Conservation (phyloP, 1,284 basidiomycete genomes). For the Fomitopsis schrenkii region DNA sequence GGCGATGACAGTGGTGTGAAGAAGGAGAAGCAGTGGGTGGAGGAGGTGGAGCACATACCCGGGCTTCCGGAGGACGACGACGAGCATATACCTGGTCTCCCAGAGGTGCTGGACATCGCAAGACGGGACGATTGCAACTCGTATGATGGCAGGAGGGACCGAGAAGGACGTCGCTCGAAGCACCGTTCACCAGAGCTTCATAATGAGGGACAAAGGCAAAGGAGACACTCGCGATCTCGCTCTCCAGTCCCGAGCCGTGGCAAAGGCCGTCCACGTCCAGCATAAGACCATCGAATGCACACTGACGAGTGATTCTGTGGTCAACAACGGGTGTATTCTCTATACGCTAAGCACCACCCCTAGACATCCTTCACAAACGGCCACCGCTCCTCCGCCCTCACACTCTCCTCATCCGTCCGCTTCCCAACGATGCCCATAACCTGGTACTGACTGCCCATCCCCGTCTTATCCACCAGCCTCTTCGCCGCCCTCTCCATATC, state of each 20-base stretch:
- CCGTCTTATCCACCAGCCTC: slow-evolving; percentile 54
- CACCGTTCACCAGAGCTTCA: background rate
- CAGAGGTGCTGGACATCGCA: background rate
- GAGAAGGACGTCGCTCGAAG: background rate
- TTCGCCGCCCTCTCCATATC: slow-evolving; percentile 44
- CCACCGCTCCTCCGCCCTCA: slow-evolving; percentile 22
- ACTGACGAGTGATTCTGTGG: no score
- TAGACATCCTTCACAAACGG: slow-evolving; percentile 25
- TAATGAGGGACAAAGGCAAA: background rate
- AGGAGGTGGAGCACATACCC: background rate
- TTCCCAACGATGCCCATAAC: slow-evolving; percentile 48
- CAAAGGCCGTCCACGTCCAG: background rate
- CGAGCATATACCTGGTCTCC: background rate
- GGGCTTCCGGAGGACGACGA: background rate
- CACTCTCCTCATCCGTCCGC: slow-evolving; percentile 8
- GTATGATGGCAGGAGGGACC: background rate
- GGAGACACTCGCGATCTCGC: background rate
- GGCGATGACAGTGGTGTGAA: no score
- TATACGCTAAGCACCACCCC: background rate
- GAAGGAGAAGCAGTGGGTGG: background rate
- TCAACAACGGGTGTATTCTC: no score
- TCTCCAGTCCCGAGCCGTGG: background rate
- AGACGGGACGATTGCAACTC: background rate
- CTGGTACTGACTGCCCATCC: slow-evolving; percentile 68
- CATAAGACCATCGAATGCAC: background rate